Evolutionary conservation across 768 basidiomycete species (phyloP).

Genomic region (Leccinum sublutescens): DNA sequence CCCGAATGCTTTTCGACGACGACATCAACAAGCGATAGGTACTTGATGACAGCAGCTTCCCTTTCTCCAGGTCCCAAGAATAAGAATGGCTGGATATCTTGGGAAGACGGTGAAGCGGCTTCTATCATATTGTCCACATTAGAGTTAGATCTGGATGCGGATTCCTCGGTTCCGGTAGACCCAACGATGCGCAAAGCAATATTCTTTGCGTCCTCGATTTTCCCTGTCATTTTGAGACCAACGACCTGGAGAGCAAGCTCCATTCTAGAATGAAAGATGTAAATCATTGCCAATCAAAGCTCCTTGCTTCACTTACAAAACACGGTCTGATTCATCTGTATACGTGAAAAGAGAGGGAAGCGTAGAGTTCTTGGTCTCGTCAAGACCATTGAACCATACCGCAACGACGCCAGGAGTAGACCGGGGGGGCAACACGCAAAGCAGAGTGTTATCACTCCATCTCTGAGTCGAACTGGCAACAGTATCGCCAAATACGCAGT

Average conservation of each 20-base stretch:
- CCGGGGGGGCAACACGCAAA: conserved; percentile 87
- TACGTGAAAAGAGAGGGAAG: conserved; percentile 80
- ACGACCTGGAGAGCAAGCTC: conserved; percentile 94
- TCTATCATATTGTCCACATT: conserved; percentile 51
- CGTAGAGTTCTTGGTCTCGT: conserved; percentile 53
- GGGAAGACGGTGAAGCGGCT: conserved; percentile 42
- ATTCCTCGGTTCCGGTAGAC: conserved; percentile 54
- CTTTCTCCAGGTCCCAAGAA: conserved; percentile 53
- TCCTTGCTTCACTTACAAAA: conserved; percentile 57
- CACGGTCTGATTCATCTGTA: conserved; percentile 84
- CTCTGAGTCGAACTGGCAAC: conserved; percentile 80
- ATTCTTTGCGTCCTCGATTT: conserved; percentile 89
- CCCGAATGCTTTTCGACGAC: conserved; percentile 43
- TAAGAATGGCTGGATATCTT: conserved; percentile 57
- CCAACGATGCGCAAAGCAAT: conserved; percentile 93
- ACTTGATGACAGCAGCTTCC: conserved; percentile 74
- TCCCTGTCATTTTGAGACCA: conserved; percentile 94
- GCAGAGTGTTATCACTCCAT: conserved; percentile 91
- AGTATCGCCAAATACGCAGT: conserved; percentile 84
- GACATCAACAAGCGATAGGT: conserved; percentile 76
- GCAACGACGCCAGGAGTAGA: conserved; percentile 80
- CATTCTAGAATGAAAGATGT: conserved; percentile 56
- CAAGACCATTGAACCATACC: conserved; percentile 83
- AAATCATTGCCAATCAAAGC: conserved; percentile 7
- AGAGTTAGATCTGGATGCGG: conserved; percentile 34